A percentile compares a stretch with the other conserved stretches of the same genome.
These are phyloP conservation scores for Boletus albobrunnescens DNA, from an alignment of 1,284 basidiomycete genomes.

Conservation along the genomic window DNA sequence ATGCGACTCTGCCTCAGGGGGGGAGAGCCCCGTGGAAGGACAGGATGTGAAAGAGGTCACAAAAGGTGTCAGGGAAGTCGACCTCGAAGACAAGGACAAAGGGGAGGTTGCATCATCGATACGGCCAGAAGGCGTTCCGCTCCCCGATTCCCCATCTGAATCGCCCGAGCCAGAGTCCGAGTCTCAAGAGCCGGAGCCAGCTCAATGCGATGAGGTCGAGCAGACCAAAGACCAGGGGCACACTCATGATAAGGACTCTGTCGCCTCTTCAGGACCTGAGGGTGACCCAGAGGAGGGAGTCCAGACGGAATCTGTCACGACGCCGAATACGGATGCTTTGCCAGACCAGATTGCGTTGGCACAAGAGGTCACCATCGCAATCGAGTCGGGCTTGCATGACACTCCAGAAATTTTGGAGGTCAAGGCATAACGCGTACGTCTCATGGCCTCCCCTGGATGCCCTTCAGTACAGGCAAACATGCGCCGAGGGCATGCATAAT, in stretches of 20 bases:
- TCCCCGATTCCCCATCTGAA: constrained; percentile 44
- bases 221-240: constrained; percentile 34
- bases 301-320: constrained; percentile 1
- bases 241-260: constrained; percentile 18
- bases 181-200: constrained; percentile 17
- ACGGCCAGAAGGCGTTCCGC: constrained; percentile 47
- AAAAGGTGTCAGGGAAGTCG: constrained; percentile 63
- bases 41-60: constrained; percentile 65
- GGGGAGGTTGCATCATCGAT: constrained; percentile 18
- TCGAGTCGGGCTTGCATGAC: constrained; percentile 9
- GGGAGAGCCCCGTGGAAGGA: constrained; percentile 34
- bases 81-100: constrained; percentile 45
- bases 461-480: background rate
- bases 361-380: constrained; percentile 4
- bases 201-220: constrained; percentile 25
- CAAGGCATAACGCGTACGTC: constrained; percentile 15
- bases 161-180: constrained; percentile 17
- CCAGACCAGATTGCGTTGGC: constrained; percentile 2
- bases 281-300: constrained; percentile 12
- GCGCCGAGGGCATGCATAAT: background rate
- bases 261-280: constrained; percentile 19
- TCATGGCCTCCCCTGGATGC: background rate
- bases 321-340: background rate
- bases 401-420: constrained; percentile 15
- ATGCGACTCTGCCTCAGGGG: constrained; percentile 17